Percentiles rank a stretch among this genome's conserved stretches.
Conservation (phyloP, 208 protist genomes). For the Novymonas esmeraldas region DNA sequence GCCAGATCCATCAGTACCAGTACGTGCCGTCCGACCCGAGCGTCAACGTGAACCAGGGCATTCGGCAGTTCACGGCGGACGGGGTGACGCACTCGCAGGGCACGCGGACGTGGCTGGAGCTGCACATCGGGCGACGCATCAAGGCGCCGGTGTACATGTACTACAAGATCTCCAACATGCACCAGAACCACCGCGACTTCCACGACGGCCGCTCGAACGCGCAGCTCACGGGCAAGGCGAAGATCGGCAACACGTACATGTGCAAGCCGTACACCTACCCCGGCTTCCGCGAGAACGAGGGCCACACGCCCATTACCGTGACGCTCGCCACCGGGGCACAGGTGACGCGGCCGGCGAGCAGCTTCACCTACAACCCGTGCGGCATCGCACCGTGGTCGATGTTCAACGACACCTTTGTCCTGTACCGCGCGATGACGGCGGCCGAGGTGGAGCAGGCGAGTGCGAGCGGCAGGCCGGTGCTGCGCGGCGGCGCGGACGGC, state of each 20-base stretch:
- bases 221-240: conserved; percentile 66
- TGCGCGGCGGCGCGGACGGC: conserved; percentile 25
- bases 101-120: conserved; percentile 61
- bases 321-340: conserved; percentile 16
- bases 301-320: conserved; percentile 26
- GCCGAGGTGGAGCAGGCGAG: conserved; percentile 2
- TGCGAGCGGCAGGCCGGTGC: conserved; percentile 3
- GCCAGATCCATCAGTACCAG: conserved; percentile 77
- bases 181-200: conserved; percentile 98
- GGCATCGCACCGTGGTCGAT: conserved; percentile 94
- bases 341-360: conserved; percentile 22
- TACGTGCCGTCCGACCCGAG: conserved; percentile 61
- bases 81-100: conserved; percentile 63
- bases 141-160: conserved; percentile 96
- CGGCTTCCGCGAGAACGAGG: conserved; percentile 39
- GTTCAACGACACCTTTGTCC: conserved; percentile 96
- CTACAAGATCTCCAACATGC: conserved; percentile 97
- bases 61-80: conserved; percentile 56
- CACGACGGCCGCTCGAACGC: conserved; percentile 55
- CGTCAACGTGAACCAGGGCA: conserved; percentile 75
- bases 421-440: conserved; percentile 42
- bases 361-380: conserved; percentile 94
- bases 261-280: conserved; percentile 68
- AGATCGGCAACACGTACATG: conserved; percentile 26
- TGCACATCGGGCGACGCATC: conserved; percentile 68